Base-by-base conservation (phyloP, 208 protist genomes). In the Herpetomonas samuelpessoai region DNA sequence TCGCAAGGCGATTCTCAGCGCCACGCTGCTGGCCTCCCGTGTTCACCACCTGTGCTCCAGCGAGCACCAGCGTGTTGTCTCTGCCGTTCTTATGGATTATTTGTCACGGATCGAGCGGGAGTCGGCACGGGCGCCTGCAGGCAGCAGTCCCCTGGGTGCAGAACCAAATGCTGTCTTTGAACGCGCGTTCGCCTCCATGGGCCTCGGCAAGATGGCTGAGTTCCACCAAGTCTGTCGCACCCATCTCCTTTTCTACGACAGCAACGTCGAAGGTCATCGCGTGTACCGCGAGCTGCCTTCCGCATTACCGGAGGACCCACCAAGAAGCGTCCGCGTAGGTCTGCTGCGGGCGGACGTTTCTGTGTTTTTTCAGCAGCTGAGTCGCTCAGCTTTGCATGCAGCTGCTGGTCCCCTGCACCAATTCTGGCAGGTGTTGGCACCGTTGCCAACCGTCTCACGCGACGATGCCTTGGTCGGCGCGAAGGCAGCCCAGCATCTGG, bases 1-100 rank as follows among this genome's bases (percentile, higher is more conserved):
- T 3, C 29, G 21, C n/a, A 24, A 16, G 10, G 38, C n/a, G 45
- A 44, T 64, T 2, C 30, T 7, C 18, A 22, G 41, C 14, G 48
- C 22, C 58, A 44, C 16, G n/a, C 14, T 22, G 14, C 47, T 64
- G 25, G 18, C 27, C 2, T 4, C 46, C 4, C 21, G 38, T 24
- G 30, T 62, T 19, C 12, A 49, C 19, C 27, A 35, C 28, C 45
- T 62, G 30, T 47, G 65, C 50, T 49, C 46, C 2, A 28, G 57
- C 9, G 57, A 71, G 54, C 55, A 71, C 14, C 45, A 29, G 19
- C 30, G 16, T 14, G 28, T 57, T 9, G 51, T 18, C 26, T 7
- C 51, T 7, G n/a, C n/a, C n/a, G n/a, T n/a, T n/a, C n/a, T n/a
- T n/a, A n/a, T n/a, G n/a, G n/a, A n/a, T n/a, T n/a, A n/a, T n/a